These are phyloP conservation scores for Bipolaris gigantea DNA, from an alignment of 2,329 filamentous ascomycete genomes.

Conservation along the genomic window DNA sequence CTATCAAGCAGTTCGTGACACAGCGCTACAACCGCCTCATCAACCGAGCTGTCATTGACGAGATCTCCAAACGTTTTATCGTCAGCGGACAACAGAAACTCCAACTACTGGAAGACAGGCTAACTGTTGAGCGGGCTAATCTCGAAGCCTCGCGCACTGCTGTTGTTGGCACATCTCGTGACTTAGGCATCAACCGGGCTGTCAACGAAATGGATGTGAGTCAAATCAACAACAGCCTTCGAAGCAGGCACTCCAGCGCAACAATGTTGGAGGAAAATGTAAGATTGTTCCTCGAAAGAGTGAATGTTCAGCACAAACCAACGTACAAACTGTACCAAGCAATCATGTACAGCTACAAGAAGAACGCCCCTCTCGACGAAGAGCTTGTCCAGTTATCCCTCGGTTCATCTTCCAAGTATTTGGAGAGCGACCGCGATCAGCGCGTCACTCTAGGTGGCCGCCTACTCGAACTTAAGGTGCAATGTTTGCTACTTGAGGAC, in stretches of 20 bases:
- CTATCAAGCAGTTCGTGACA: slow-evolving; percentile 38
- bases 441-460: slow-evolving; percentile 34
- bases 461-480: slow-evolving; percentile 34
- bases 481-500: slow-evolving; percentile 36
- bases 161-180: neutral
- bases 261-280: slow-evolving; percentile 23
- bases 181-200: neutral
- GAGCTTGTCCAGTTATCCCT: slow-evolving; percentile 23
- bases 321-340: slow-evolving; percentile 47
- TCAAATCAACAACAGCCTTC: slow-evolving; percentile 7
- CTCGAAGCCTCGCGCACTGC: slow-evolving; percentile 19
- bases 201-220: slow-evolving; percentile 1
- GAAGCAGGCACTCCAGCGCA: slow-evolving; percentile 17
- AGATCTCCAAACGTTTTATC: slow-evolving; percentile 45
- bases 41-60: slow-evolving; percentile 44
- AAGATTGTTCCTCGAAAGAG: slow-evolving; percentile 19
- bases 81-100: slow-evolving; percentile 34
- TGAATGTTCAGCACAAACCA: slow-evolving; percentile 41
- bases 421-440: slow-evolving; percentile 30
- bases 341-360: slow-evolving; percentile 24
- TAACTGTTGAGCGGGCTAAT: slow-evolving; percentile 18
- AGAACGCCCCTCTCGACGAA: slow-evolving; percentile 19
- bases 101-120: slow-evolving; percentile 22
- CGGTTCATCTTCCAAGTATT: slow-evolving; percentile 9
- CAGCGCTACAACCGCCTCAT: slow-evolving; percentile 45